These are phyloP conservation scores for Podila horticola DNA, from an alignment of 192 early-diverging fungal species.

Conservation along the genomic window DNA sequence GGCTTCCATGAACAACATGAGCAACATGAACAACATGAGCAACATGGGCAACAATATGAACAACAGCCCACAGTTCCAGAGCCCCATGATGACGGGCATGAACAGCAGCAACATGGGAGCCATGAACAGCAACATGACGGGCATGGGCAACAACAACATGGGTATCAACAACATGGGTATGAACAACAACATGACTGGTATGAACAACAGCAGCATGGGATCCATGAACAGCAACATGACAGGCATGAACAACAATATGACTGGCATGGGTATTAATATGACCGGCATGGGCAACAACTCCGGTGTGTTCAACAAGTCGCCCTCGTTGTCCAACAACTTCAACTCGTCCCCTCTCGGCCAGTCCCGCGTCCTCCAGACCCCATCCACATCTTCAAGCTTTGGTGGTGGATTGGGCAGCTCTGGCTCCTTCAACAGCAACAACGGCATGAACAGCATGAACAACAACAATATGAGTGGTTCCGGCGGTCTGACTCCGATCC, in stretches of 20 bases:
- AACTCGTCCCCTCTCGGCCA: constrained; percentile 41
- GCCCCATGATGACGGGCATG: constrained; percentile 10
- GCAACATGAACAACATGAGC: constrained; percentile 25
- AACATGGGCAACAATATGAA: constrained; percentile 15
- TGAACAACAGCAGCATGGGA: neutral
- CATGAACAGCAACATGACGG: constrained; percentile 3
- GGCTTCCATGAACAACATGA: constrained; percentile 18
- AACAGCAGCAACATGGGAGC: constrained; percentile 15
- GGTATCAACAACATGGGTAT: constrained; percentile 22
- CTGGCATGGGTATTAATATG: constrained; percentile 15
- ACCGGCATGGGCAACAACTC: constrained; percentile 14
- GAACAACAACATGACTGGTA: constrained; percentile 6
- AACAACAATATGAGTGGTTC: constrained; percentile 1
- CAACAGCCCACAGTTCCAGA: constrained; percentile 17
- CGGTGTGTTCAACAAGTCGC: constrained; percentile 37
- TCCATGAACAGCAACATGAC: constrained; percentile 30
- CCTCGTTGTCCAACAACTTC: constrained; percentile 33
- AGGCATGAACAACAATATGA: constrained; percentile 14
- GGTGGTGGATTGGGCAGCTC: constrained; percentile 15
- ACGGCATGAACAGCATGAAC: constrained; percentile 8
- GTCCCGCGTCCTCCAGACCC: constrained; percentile 36
- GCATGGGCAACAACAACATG: constrained; percentile 11
- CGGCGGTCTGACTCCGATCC: constrained; percentile 27
- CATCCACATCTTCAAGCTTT: constrained; percentile 6
- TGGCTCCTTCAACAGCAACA: constrained; percentile 13